Conservation (phyloP, 495 filamentous ascomycete species). For the Glonium stellatum region DNA sequence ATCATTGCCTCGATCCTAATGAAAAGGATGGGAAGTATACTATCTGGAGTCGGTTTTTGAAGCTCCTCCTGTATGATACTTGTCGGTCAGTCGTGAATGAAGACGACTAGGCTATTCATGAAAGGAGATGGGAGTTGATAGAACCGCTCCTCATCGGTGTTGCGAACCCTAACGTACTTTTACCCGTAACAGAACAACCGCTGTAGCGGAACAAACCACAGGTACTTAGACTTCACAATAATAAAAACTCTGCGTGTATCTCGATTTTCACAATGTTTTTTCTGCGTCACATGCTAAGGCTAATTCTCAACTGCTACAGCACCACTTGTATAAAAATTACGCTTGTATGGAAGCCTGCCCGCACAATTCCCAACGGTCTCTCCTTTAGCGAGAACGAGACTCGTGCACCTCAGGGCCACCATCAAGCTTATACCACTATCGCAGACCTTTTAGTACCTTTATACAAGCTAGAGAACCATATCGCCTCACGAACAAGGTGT, state of each 20-base stretch:
- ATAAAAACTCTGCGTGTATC: slow-evolving; percentile 8
- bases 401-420: background rate
- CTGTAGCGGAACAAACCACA: slow-evolving; percentile 13
- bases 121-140: no score
- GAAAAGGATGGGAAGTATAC: no score
- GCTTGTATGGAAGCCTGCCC: slow-evolving; percentile 9
- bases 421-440: slow-evolving; percentile 9
- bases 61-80: no score
- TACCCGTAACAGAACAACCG: slow-evolving; percentile 14
- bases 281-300: slow-evolving; percentile 12
- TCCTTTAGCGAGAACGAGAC: slow-evolving; percentile 2
- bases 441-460: slow-evolving; percentile 7
- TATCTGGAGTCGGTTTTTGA: no score
- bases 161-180: slow-evolving; percentile 17
- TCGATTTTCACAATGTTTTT: slow-evolving; percentile 13
- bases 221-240: slow-evolving; percentile 11
- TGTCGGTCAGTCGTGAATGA: no score
- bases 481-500: slow-evolving; percentile 7
- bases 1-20: no score
- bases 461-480: slow-evolving; percentile 7
- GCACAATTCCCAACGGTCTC: slow-evolving; percentile 9
- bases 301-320: slow-evolving; percentile 11
- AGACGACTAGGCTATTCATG: no score
- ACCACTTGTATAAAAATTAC: slow-evolving; percentile 17
- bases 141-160: no score